Evolutionary conservation across 108 stramenopile genomes (phyloP).

Genomic region (Aurantiochytrium sp.): DNA sequence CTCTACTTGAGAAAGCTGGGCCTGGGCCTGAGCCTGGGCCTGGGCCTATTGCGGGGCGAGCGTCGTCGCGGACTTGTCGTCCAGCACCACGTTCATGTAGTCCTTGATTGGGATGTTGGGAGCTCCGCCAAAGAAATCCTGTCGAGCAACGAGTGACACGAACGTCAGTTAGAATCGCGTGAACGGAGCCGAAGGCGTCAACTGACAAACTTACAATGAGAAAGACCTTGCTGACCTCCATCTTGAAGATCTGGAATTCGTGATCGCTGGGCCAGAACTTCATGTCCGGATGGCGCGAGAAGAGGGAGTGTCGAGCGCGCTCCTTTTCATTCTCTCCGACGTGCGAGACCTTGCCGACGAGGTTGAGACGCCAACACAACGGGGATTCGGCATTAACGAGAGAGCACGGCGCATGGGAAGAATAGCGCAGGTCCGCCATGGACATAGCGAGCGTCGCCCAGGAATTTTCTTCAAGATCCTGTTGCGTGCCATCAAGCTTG

Average conservation of each 20-base stretch:
- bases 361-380: background rate
- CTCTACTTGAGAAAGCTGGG: too few relatives aligned
- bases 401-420: background rate
- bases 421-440: background rate
- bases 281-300: conserved; percentile 2
- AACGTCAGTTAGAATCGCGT: too few relatives aligned
- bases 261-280: background rate
- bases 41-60: too few relatives aligned
- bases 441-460: background rate
- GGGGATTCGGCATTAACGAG: background rate
- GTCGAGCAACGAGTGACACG: too few relatives aligned
- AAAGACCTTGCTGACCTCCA: background rate
- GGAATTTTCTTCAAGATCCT: background rate
- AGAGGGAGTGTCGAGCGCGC: background rate
- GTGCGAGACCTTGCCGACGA: background rate
- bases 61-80: background rate
- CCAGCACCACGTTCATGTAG: background rate
- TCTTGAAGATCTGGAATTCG: background rate
- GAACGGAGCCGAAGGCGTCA: too few relatives aligned
- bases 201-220: background rate
- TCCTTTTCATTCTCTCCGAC: background rate
- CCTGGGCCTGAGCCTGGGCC: too few relatives aligned
- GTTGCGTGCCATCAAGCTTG: background rate
- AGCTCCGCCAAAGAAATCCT: background rate
- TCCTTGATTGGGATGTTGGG: background rate